Evolutionary conservation across 192 early-diverging fungal genomes (phyloP), one percentile per base, ranked within the genome.

Genomic region (Endogone sp.): DNA sequence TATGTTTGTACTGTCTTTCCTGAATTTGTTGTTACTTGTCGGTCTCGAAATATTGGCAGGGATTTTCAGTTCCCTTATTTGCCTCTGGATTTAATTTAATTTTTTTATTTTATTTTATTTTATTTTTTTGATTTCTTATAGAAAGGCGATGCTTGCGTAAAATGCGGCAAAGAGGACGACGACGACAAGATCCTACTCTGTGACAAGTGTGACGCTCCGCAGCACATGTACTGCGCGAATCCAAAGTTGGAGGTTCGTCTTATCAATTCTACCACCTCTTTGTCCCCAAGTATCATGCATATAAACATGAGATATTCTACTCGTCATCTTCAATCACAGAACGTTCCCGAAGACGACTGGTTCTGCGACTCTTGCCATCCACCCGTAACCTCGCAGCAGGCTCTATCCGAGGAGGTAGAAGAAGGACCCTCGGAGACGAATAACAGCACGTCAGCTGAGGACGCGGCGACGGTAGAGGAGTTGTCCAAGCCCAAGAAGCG

Each of bases 311-410:
- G n/a, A n/a, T n/a, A 68, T 23, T 59, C 27, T 25, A 44, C 24
- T 30, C 24, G 25, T 29, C 28, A 11, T 23, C 57, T 68, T n/a
- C 61, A 20, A 44, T 49, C 37, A n/a, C n/a, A 73, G 71, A 75
- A 60, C 24, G 76, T 83, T 4, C 82, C 82, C 24, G 82, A 83
- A 71, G 70, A 71, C 22, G 84, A 87, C 59, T 90, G 82, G 82
- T 86, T 85, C 70, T 81, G 83, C 57, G 77, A 82, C 69, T 54
- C 62, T 6, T 82, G 81, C 55, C 72, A 73, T 44, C 72, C 65
- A 16, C 37, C 37, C 37, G 37, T 16, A 11, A 6, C 37, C 37
- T 6, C 37, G 37, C 6, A n/a, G n/a, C n/a, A 49, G 37, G 37
- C 37, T 16, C 37, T 11, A 16, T 49, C 37, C 37, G 37, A 49